Base-by-base conservation (phyloP, 148 eudicot genomes). In the Rhododendron mucronatum region DNA sequence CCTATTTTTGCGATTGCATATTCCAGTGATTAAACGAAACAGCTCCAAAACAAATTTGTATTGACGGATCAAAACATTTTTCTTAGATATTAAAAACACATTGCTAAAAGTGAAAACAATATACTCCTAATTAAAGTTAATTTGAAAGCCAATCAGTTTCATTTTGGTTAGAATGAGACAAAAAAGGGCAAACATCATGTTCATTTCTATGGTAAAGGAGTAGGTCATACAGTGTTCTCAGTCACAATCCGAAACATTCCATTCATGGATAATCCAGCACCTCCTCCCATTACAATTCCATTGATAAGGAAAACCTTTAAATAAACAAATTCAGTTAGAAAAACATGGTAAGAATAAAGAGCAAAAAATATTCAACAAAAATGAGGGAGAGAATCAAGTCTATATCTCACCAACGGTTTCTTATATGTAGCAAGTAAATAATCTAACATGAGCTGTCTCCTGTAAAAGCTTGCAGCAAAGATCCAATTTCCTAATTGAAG, bases 251-350 rank as follows among this genome's bases (percentile, higher is more conserved):
- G 82, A 78, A 88, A 84, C 33, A 21, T 67, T 74, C 78, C 74
- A 44, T 80, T 50, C 89, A 88, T 84, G 37, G 85, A 80, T 37
- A 88, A 61, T 48, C 89, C 87, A 84, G 89, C 89, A n/a, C 89
- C 89, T 26, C 86, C 89, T 81, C 89, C 89, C 87, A 88, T 88
- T 57, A 88, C 87, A 26, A 88, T 80, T 84, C 89, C 89, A 23
- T 84, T 30, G 16, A 88, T 80, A 1, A 88, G 55, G 59, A 59
- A 67, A 44, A 88, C 86, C 89, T 88, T 4, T 33, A 78, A 14
- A 13, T 71, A 5, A 21, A 30, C 14, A 5, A 16, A 21, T 82
- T 61, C 44, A 33, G 44, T 48, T 44, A 45, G 35, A 18, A 13
- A 57, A 23, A 26, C 26, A 44, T 21, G 55, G 48, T 65, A 83